Evolutionary conservation across 345 rosid genomes (phyloP).

Genomic region (Xanthoceras sorbifolium): DNA sequence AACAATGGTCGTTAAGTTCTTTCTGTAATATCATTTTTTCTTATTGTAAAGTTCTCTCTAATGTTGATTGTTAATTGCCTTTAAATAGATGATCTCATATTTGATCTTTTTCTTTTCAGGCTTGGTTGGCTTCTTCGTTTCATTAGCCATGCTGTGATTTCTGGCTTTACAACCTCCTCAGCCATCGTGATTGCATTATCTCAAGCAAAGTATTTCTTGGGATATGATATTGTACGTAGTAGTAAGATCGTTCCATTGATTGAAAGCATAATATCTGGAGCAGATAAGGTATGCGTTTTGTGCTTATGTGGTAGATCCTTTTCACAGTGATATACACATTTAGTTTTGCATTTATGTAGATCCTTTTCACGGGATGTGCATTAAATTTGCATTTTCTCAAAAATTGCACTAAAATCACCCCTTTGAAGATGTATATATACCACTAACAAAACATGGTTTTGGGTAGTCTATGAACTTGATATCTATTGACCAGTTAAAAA

Average conservation of each 20-base stretch:
- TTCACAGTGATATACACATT: background rate
- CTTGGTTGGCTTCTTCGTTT: conserved; percentile 99
- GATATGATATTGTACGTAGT: conserved; percentile 76
- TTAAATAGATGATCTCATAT: conserved; percentile 3
- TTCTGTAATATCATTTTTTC: background rate
- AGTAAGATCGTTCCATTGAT: conserved; percentile 90
- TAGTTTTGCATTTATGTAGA: background rate
- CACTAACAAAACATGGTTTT: background rate
- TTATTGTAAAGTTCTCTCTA: background rate
- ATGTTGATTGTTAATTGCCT: background rate
- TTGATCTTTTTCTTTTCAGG: conserved; percentile 41
- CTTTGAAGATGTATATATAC: background rate
- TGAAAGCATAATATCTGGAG: conserved; percentile 88
- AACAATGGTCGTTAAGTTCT: background rate
- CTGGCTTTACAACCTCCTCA: conserved; percentile 95
- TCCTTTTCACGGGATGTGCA: conserved; percentile 1
- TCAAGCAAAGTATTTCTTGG: conserved; percentile 93
- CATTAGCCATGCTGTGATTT: conserved; percentile 97
- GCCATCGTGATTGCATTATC: conserved; percentile 96
- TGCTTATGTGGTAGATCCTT: conserved; percentile 10
- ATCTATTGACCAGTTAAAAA: background rate
- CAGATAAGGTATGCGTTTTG: conserved; percentile 61
- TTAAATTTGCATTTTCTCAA: background rate
- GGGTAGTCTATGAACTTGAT: background rate
- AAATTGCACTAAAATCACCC: background rate